phyloP scores from a whole-genome alignment of 1,284 basidiomycete genomes.

The Abortiporus biennis region DNA sequence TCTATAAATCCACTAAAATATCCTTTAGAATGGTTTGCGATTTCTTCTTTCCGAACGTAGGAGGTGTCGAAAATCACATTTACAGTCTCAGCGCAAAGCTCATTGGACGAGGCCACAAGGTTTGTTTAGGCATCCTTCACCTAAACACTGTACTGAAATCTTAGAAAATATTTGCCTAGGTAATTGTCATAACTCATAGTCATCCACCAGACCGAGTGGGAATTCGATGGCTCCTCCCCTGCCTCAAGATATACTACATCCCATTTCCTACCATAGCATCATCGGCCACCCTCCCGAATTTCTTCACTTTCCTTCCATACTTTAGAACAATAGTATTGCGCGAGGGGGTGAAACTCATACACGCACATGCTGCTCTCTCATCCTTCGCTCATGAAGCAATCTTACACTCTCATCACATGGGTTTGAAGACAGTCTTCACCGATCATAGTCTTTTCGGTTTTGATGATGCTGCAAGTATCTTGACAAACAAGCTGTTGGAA shows the following conservation, averaged over 20 bases:
- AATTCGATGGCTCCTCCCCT: conserved; percentile 80
- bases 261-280: conserved; percentile 87
- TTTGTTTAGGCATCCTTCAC: conserved; percentile 21
- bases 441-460: conserved; percentile 97
- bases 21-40: conserved; percentile 84
- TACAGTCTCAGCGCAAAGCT: conserved; percentile 89
- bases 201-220: conserved; percentile 84
- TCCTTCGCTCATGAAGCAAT: conserved; percentile 91
- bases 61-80: conserved; percentile 96
- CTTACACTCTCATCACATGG: conserved; percentile 81
- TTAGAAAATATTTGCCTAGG: conserved; percentile 38
- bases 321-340: conserved; percentile 85
- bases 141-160: neutral
- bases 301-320: conserved; percentile 88
- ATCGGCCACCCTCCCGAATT: conserved; percentile 91
- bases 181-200: conserved; percentile 93
- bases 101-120: conserved; percentile 82
- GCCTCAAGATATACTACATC: conserved; percentile 92
- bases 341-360: conserved; percentile 85
- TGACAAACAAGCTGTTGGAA: conserved; percentile 94
- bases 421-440: conserved; percentile 88
- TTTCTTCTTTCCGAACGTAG: conserved; percentile 94
- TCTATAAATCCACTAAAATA: neutral
- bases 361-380: conserved; percentile 89
- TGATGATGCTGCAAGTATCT: conserved; percentile 91